phyloP scores from a whole-genome alignment of 192 early-diverging fungal species.

The Hyaloraphidium curvatum region DNA sequence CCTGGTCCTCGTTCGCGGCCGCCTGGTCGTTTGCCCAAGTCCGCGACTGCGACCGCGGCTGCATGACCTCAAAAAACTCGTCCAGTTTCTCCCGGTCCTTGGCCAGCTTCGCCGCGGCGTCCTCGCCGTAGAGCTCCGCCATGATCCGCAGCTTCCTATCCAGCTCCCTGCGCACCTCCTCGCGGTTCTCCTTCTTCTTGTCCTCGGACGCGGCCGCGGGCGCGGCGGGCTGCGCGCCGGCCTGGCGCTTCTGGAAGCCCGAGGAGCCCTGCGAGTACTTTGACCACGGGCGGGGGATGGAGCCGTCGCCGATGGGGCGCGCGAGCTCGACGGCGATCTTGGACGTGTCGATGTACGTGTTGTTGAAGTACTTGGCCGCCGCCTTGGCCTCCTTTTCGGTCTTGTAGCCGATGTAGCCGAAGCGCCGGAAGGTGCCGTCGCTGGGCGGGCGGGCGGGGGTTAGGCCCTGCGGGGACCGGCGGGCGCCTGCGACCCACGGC shows the following conservation, averaged over 20 bases:
- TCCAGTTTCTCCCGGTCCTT: constrained; percentile 25
- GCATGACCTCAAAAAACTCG: constrained; percentile 76
- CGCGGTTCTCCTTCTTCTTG: constrained; percentile 14
- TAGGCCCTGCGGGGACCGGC: background rate
- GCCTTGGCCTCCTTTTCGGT: constrained; percentile 68
- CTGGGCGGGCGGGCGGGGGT: constrained; percentile 15
- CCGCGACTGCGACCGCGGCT: constrained; percentile 47
- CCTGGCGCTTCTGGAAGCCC: constrained; percentile 36
- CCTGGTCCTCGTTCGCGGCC: constrained; percentile 11
- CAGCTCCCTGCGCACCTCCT: constrained; percentile 17
- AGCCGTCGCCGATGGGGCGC: constrained; percentile 27
- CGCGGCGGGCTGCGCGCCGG: constrained; percentile 16
- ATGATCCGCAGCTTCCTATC: constrained; percentile 28
- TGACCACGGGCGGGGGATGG: constrained; percentile 78
- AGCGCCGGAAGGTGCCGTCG: constrained; percentile 59
- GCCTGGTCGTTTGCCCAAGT: constrained; percentile 90
- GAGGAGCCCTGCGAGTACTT: constrained; percentile 69
- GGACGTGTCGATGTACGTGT: constrained; percentile 81
- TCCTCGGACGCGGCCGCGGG: constrained; percentile 3
- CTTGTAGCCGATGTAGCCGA: constrained; percentile 83
- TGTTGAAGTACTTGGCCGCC: constrained; percentile 71
- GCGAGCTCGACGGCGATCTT: constrained; percentile 72
- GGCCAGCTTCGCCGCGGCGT: too few relatives aligned
- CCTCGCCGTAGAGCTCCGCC: constrained; percentile 15
- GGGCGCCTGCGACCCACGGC: constrained; percentile 24